Evolutionary conservation across 2,329 filamentous ascomycete genomes (phyloP), one percentile per base, ranked within the genome.

Genomic region (Harringtonia lauricola): DNA sequence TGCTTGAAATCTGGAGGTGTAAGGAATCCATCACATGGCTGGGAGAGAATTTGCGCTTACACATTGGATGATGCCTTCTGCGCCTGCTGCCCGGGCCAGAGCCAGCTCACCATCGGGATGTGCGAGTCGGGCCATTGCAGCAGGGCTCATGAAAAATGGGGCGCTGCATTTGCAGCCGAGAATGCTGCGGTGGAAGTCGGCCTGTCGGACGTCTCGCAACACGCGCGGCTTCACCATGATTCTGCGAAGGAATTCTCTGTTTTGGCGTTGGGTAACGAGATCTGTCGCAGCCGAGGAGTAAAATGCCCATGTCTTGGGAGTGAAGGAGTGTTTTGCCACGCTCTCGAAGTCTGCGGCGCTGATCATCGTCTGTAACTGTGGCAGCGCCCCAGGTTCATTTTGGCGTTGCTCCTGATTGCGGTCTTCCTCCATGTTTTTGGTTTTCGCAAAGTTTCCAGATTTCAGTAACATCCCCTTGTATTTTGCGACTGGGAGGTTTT

Each of bases 231-330:
- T 64, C 42, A 76, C 62, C 63, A 67, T 68, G 47, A 75, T 68
- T 15, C 67, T 61, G 28, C 64, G 60, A 46, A 72, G 67, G 38
- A 66, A n/a, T n/a, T n/a, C n/a, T n/a, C n/a, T n/a, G n/a, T 36
- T 36, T 19, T 36, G 15, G 66, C 67, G 52, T 74, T 76, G 13
- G 65, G 73, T 56, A 4, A 72, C 55, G 55, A 75, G 72, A 10
- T 68, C 73, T 12, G 71, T 64, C 1, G 70, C 72, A n/a, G 69
- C 70, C 14, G 68, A 70, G 51, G 74, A 73, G 50, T 74, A 76
- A n/a, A n/a, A n/a, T 0, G 71, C 71, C 69, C 70, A 74, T 3
- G 68, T 66, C 51, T 74, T 73, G 17, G 59, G 57, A 7, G 60
- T 63, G 2, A 69, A 59, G 0, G 63, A 65, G 31, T 63, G 64